Base-by-base conservation (phyloP, 371 early-diverging fungal genomes). In the Mortierella sp. region DNA sequence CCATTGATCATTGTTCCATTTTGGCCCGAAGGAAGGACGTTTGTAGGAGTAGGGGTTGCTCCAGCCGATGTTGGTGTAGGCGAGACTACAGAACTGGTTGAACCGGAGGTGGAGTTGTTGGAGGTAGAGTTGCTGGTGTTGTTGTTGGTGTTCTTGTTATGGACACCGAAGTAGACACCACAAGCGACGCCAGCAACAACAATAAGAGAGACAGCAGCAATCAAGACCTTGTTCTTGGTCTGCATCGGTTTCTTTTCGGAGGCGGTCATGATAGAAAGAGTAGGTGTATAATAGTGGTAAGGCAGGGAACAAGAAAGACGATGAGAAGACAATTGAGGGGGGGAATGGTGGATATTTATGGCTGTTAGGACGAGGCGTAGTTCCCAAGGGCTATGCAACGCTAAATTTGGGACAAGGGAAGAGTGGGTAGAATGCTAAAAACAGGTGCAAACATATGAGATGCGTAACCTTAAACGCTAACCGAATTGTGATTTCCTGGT, bases 181-280 rank as follows among this genome's bases (percentile, higher is more conserved):
- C 74, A 36, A 24, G 71, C 80, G 36, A 68, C 43, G 64, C 80
- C 80, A n/a, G 61, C 75, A n/a, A 80, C 15, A 24, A 80, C 66
- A 13, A 71, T 40, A 5, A 64, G 28, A 13, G 80, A 67, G 22
- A 71, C 57, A 45, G 61, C 75, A 8, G 75, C 80, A 47, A 80
- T 74, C 71, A 80, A 61, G 80, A 80, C 57, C 69, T 80, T 80
- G 69, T 80, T 80, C 80, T 80, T 80, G 72, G 75, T 74, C 69
- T 80, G 80, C 80, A 80, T 80, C 4, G 80, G 72, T 68, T 74
- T 74, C 65, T 74, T 80, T 68, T 74, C 80, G 38, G 52, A 52
- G 48, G 19, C 53, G 15, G 75, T 4, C 78, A 78, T 78, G 58
- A 15, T 61, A 59, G 11, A 22, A 33, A 43, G 47, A 1, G 8